A percentile compares a stretch with the other conserved stretches of the same genome.
Conservation (phyloP, 2,329 filamentous ascomycete genomes). For the Lecanosticta acicola region DNA sequence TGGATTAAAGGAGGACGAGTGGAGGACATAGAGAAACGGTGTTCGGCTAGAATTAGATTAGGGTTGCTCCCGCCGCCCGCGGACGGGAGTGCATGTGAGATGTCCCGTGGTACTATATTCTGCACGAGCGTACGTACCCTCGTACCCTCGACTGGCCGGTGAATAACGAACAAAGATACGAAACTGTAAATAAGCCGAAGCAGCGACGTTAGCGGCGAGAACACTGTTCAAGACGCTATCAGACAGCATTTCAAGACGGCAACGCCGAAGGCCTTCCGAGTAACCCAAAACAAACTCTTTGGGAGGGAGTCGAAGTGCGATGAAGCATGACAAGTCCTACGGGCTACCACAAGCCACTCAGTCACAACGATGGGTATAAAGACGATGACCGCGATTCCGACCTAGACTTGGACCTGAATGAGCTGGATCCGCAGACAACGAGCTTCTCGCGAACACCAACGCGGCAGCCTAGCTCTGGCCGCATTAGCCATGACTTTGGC, state of each 20-base stretch:
- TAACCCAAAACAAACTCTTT: too few relatives aligned
- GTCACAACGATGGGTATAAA: slow-evolving; percentile 58
- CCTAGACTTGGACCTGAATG: slow-evolving; percentile 69
- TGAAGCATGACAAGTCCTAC: slow-evolving; percentile 45
- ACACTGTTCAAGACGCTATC: background rate
- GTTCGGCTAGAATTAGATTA: too few relatives aligned
- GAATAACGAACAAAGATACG: background rate
- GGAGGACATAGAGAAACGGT: too few relatives aligned
- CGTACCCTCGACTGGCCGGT: too few relatives aligned
- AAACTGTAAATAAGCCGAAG: background rate
- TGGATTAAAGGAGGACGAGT: too few relatives aligned
- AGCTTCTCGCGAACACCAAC: slow-evolving; percentile 13
- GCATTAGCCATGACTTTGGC: slow-evolving; percentile 36
- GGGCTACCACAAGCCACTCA: slow-evolving; percentile 49
- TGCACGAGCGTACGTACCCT: too few relatives aligned
- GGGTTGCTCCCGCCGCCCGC: too few relatives aligned
- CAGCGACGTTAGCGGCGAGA: background rate
- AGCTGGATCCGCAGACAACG: slow-evolving; percentile 60
- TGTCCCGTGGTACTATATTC: too few relatives aligned
- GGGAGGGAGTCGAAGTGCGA: too few relatives aligned
- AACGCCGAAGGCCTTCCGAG: too few relatives aligned
- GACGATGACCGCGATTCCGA: slow-evolving; percentile 56
- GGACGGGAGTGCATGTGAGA: too few relatives aligned
- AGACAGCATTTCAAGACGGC: too few relatives aligned
- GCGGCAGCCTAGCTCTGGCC: slow-evolving; percentile 14